Evolutionary conservation across 352 stramenopile species (phyloP).

Genomic region (Pythium diclinum): DNA sequence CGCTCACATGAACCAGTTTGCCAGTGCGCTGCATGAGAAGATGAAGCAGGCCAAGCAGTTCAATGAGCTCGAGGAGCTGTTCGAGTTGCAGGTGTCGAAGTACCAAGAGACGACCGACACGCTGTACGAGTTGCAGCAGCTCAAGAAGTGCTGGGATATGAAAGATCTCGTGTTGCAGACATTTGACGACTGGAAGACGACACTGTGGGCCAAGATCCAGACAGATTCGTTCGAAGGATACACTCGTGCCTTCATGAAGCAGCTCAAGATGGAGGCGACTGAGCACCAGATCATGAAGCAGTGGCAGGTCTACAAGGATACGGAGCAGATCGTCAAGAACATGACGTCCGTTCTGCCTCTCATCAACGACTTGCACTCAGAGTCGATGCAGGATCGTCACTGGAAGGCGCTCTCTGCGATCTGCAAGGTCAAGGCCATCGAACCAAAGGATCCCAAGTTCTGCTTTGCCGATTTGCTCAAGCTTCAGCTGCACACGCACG

Average conservation of each 20-base stretch:
- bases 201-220: constrained; percentile 78
- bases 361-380: constrained; percentile 94
- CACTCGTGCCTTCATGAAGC: constrained; percentile 80
- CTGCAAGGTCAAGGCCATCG: constrained; percentile 86
- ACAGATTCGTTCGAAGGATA: constrained; percentile 78
- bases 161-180: constrained; percentile 79
- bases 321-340: constrained; percentile 85
- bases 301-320: constrained; percentile 88
- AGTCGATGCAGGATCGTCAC: constrained; percentile 93
- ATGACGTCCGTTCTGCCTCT: constrained; percentile 84
- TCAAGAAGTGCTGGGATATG: constrained; percentile 87
- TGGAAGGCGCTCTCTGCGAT: constrained; percentile 88
- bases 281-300: constrained; percentile 85
- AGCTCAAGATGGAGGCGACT: constrained; percentile 77
- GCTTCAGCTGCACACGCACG: constrained; percentile 76
- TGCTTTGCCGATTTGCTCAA: constrained; percentile 82
- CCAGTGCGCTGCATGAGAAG: constrained; percentile 60
- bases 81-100: constrained; percentile 85
- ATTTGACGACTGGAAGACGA: constrained; percentile 86
- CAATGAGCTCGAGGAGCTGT: constrained; percentile 85
- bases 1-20: constrained; percentile 78
- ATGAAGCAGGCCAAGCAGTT: constrained; percentile 83
- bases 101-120: constrained; percentile 89
- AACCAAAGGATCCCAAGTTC: constrained; percentile 81
- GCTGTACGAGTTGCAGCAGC: constrained; percentile 79